Base-by-base conservation (phyloP, 352 stramenopile species). In the Phytophthora macrochlamydospora region DNA sequence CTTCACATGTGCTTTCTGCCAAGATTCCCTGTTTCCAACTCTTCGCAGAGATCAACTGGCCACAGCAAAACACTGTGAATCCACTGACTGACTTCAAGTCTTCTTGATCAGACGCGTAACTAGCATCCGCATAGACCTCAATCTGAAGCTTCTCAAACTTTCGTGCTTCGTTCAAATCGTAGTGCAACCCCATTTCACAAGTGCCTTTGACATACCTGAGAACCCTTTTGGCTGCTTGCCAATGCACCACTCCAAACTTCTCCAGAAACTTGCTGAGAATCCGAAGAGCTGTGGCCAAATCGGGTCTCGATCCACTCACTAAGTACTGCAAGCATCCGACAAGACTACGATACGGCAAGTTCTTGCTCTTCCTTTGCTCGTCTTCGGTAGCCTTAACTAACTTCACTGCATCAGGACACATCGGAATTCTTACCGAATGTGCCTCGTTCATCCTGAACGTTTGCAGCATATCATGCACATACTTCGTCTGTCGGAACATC, bases 71-170 rank as follows among this genome's bases (percentile, higher is more conserved):
- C 0, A 66, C 56, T 12, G 30, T 32, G 44, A 71, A 66, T 0
- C 56, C 56, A 43, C 30, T 71, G 7, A 66, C 56, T 1, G 35
- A 71, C 30, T 65, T 65, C 45, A 64, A 45, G 24, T 58, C 56
- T 9, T 38, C 42, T 24, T n/a, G 43, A 49, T 65, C 62, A 40
- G 37, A 65, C 6, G 62, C 62, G 40, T 61, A 56, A 24, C 52
- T 70, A 29, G 56, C 32, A 62, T 70, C 62, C 33, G 52, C 48
- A 18, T 58, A 65, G 29, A 65, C 56, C 38, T 70, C 62, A 33
- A 70, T 70, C 2, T 44, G 6, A 2, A 67, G 4, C 31, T 67
- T 57, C 7, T 57, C 35, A 42, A 32, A 53, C 30, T 58, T 2
- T 2, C 60, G 14, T 29, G 60, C 44, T 31, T 43, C 14, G 1